Base-by-base conservation (phyloP, 495 filamentous ascomycete species). In the Cryomyces minteri region DNA sequence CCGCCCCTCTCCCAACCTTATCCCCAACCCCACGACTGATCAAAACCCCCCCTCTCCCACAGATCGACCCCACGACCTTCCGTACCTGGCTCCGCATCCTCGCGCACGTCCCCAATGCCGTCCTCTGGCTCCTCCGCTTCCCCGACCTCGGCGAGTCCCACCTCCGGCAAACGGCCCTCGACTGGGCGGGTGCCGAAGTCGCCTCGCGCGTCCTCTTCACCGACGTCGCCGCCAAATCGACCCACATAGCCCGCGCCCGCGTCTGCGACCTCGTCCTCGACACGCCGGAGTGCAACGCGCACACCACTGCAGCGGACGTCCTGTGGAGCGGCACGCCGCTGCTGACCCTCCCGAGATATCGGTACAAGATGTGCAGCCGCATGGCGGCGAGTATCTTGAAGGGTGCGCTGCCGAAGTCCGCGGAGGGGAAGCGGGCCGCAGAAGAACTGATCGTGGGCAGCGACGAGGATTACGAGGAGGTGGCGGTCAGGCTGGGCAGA, bases 1-100 rank as follows among this genome's bases (percentile, higher is more conserved):
- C 39, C 3, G 8, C 6, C 9, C 18, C 8, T 43, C 39, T 41
- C n/a, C 33, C 40, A 45, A n/a, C 25, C 28, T 2, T 48, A 3
- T 14, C 43, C 48, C 39, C 40, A 52, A 40, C 8, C 8, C n/a
- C 32, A 31, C 48, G n/a, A 40, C 28, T 9, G 11, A 14, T 31
- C 47, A 37, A 10, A 8, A 12, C 8, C 18, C 14, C 18, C 14
- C 39, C 44, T 41, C 42, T 5, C 40, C 40, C 38, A 8, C 53
- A 98, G 90, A 94, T 99, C 61, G 90, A 99, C 50, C 90, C 90
- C 4, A 93, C 88, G 18, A 94, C 87, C 11, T 95, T 96, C 65
- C 82, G 90, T 41, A 84, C 84, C 8, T 99, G 90, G 90, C 70
- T 99, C 31, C 85, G 90, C 39, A 94, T 96, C 54, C 75, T 99